These are phyloP conservation scores for Skeletonema tropicum DNA, from an alignment of 108 stramenopile species.

Conservation along the genomic window DNA sequence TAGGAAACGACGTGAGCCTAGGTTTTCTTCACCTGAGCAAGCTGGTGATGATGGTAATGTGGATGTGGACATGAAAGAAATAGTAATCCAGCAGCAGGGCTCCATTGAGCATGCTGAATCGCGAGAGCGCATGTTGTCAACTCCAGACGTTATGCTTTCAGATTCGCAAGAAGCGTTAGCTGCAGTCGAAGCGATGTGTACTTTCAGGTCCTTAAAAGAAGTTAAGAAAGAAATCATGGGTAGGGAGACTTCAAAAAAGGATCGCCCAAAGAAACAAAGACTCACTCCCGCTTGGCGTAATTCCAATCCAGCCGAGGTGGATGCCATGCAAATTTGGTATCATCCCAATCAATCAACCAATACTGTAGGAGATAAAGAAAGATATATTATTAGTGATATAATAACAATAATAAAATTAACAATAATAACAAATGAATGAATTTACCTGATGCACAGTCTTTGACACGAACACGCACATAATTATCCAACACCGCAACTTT, in stretches of 20 bases:
- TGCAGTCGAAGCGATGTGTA: conserved; percentile 40
- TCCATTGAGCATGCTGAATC: not conserved
- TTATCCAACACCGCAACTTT: too few relatives aligned
- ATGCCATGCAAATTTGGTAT: too few relatives aligned
- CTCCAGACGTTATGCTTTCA: conserved; percentile 9
- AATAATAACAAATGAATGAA: too few relatives aligned
- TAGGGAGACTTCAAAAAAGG: conserved; percentile 10
- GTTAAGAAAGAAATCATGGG: conserved; percentile 20
- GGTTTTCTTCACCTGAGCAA: not conserved
- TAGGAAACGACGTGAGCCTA: conserved; percentile 6
- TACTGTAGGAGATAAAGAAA: too few relatives aligned
- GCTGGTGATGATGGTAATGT: not conserved
- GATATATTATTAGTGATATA: too few relatives aligned
- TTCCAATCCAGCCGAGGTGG: too few relatives aligned
- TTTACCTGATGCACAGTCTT: too few relatives aligned
- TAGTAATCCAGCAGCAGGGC: not conserved
- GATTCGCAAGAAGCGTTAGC: conserved; percentile 34
- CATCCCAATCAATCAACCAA: too few relatives aligned
- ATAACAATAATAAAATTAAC: too few relatives aligned
- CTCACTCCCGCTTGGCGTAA: too few relatives aligned
- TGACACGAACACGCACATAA: too few relatives aligned
- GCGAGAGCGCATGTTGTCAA: not conserved
- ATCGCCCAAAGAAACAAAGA: not conserved
- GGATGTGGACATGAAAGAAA: not conserved
- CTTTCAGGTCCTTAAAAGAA: conserved; percentile 28